Conservation (phyloP, 495 filamentous ascomycete genomes). For the Tuber borchii region DNA sequence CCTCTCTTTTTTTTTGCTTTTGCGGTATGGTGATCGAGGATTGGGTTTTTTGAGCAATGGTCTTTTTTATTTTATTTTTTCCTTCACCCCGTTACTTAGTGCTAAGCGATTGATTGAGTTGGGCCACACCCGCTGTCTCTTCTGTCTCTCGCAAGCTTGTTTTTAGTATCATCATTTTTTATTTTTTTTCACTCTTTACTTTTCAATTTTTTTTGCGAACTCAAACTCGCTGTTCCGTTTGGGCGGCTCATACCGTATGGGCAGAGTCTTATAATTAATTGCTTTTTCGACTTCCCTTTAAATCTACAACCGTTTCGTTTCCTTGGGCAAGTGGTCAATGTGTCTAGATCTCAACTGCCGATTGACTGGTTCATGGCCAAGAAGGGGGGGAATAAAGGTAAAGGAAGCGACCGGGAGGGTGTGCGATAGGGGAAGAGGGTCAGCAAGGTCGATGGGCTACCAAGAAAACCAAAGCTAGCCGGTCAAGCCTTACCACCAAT, state of each 20-base stretch:
- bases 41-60: neutral
- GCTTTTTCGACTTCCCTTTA: slow-evolving; percentile 27
- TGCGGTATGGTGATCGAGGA: neutral
- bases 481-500: slow-evolving; percentile 36
- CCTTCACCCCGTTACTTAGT: slow-evolving; percentile 29
- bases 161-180: slow-evolving; percentile 10
- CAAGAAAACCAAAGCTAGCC: slow-evolving; percentile 19
- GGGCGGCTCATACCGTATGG: neutral
- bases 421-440: neutral
- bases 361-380: slow-evolving; percentile 32
- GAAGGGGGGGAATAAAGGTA: neutral
- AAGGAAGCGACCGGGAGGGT: neutral
- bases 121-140: slow-evolving; percentile 19
- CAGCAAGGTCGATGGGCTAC: slow-evolving; percentile 14
- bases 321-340: slow-evolving; percentile 31
- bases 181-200: slow-evolving; percentile 15
- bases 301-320: slow-evolving; percentile 35
- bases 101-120: slow-evolving; percentile 13
- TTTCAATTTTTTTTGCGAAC: slow-evolving; percentile 11
- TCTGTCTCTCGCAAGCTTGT: slow-evolving; percentile 23
- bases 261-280: slow-evolving; percentile 9
- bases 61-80: slow-evolving; percentile 23
- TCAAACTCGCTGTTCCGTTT: neutral
- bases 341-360: slow-evolving; percentile 38
- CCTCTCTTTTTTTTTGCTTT: neutral